Evolutionary conservation across 2,329 filamentous ascomycete genomes (phyloP).

Genomic region (Pseudonectria foliicola): DNA sequence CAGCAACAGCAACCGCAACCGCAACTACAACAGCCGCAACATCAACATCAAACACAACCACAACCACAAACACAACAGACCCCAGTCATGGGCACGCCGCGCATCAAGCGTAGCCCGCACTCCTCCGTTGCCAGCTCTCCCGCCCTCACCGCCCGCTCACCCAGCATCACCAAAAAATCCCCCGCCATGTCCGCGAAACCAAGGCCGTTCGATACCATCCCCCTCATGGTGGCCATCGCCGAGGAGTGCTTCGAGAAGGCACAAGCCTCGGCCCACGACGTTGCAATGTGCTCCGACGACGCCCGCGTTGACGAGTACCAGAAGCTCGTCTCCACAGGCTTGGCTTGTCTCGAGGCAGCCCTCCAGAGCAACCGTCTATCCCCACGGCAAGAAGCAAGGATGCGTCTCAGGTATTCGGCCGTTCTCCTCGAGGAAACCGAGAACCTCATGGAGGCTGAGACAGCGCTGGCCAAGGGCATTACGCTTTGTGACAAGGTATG

Average conservation of each 20-base stretch:
- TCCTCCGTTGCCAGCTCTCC: slow-evolving; percentile 36
- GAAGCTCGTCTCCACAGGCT: slow-evolving; percentile 62
- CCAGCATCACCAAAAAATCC: slow-evolving; percentile 35
- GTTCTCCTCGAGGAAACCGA: slow-evolving; percentile 70
- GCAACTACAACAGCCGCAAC: slow-evolving; percentile 5
- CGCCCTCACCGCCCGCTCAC: slow-evolving; percentile 32
- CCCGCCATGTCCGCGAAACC: slow-evolving; percentile 34
- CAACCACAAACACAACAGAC: slow-evolving; percentile 13
- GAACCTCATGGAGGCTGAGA: slow-evolving; percentile 67
- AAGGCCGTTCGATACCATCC: slow-evolving; percentile 42
- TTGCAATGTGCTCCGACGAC: slow-evolving; percentile 30
- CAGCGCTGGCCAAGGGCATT: slow-evolving; percentile 63
- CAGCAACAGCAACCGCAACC: slow-evolving; percentile 1
- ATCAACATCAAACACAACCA: not conserved
- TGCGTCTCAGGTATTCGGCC: slow-evolving; percentile 64
- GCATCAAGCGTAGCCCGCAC: slow-evolving; percentile 31
- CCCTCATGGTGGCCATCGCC: slow-evolving; percentile 62
- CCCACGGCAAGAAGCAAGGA: slow-evolving; percentile 60
- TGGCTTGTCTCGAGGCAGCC: slow-evolving; percentile 65
- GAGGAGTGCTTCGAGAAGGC: slow-evolving; percentile 70
- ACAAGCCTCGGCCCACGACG: slow-evolving; percentile 44
- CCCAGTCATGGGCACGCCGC: slow-evolving; percentile 12
- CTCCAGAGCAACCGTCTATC: slow-evolving; percentile 53
- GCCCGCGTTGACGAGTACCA: slow-evolving; percentile 58
- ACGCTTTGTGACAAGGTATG: slow-evolving; percentile 58